Evolutionary conservation across 169 alveolate species (phyloP).

Genomic region (Plasmodium ovale): DNA sequence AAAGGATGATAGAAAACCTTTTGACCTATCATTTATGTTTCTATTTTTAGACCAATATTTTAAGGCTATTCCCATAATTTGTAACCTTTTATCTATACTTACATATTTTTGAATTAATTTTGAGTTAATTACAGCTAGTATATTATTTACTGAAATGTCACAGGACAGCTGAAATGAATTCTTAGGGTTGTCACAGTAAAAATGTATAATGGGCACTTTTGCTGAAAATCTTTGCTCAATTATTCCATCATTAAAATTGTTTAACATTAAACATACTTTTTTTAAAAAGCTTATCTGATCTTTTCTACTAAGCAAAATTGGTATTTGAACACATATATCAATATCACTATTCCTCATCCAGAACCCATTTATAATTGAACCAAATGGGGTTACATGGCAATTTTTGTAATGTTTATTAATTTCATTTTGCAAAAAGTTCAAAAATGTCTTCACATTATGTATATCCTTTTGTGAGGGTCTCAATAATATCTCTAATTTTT

Average conservation of each 20-base stretch:
- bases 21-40: slow-evolving; percentile 85
- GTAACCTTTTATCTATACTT: slow-evolving; percentile 85
- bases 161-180: slow-evolving; percentile 68
- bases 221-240: slow-evolving; percentile 87
- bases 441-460: slow-evolving; percentile 36
- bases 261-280: slow-evolving; percentile 79
- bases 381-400: slow-evolving; percentile 78
- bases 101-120: slow-evolving; percentile 85
- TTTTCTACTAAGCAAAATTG: slow-evolving; percentile 79
- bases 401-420: slow-evolving; percentile 66
- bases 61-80: slow-evolving; percentile 82
- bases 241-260: slow-evolving; percentile 79
- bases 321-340: slow-evolving; percentile 86
- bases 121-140: slow-evolving; percentile 85
- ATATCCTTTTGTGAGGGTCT: slow-evolving; percentile 69
- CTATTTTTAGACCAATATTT: slow-evolving; percentile 87
- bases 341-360: slow-evolving; percentile 87
- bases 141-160: slow-evolving; percentile 87
- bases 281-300: slow-evolving; percentile 81
- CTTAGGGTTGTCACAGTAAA: slow-evolving; percentile 68
- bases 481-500: slow-evolving; percentile 28
- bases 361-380: slow-evolving; percentile 85
- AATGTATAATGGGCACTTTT: slow-evolving; percentile 86
- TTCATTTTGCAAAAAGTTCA: slow-evolving; percentile 63
- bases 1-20: slow-evolving; percentile 88